Base-by-base conservation (phyloP, 306 rosid genomes). In the Betula pendula region DNA sequence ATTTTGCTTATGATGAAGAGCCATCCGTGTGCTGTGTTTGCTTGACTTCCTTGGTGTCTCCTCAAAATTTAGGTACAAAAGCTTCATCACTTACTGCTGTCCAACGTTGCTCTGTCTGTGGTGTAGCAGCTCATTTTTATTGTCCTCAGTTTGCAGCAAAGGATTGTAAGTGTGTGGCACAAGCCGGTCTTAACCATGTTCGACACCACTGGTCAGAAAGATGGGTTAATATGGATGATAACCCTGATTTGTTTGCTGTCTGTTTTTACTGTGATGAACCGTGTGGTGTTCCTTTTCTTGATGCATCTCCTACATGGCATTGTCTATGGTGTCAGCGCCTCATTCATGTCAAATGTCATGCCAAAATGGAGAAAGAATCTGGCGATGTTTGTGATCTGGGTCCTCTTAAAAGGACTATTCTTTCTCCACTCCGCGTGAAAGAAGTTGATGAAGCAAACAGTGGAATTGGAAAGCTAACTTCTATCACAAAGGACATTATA, bases 131-230 rank as follows among this genome's bases (percentile, higher is more conserved):
- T 79, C 96, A 90, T 90, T 90, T 82, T 76, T 78, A 68, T 68
- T 90, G 96, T 85, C 88, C 90, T 59, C 89, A 73, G 79, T 85
- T 44, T 47, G 90, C 96, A 38, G 85, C 86, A 77, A 87, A 85
- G 78, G 96, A 90, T 81, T 90, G 96, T 75, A 90, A 90, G 84
- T 88, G 93, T 82, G 90, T 88, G 83, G 89, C 91, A 56, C 96
- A 90, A 83, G 88, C 91, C 76, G 93, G 90, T 72, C 84, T 87
- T 87, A 73, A 81, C 77, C 80, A 87, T 62, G 80, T 90, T 73
- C 86, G 85, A 77, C 96, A 90, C 81, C 93, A 88, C 76, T 90
- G 96, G 96, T 90, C 96, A 2, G 96, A 90, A 84, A 87, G 88
- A 79, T 90, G 96, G 96, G 85, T 85, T 80, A 77, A 84, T 67